Evolutionary conservation across 2,329 filamentous ascomycete species (phyloP), one percentile per base, ranked within the genome.

Genomic region (Cladosporium sp.): DNA sequence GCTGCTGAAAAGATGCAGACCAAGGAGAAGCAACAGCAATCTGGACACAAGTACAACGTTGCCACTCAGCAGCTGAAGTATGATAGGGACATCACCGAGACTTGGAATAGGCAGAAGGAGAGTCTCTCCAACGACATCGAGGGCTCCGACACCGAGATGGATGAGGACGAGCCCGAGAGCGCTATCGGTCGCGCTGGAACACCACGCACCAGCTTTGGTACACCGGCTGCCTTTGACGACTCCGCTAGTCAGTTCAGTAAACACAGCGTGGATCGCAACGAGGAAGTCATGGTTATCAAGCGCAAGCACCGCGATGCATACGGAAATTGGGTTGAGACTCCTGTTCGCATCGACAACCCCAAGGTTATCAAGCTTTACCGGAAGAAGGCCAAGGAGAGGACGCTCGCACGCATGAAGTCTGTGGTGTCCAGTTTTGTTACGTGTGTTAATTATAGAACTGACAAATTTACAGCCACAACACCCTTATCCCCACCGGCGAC

Each of bases 1-100:
- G 92, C 93, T 68, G 91, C 92, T 74, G 91, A 93, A 68, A 92
- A 93, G 76, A 88, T 95, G 69, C 92, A 93, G 75, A 91, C 91
- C 18, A 94, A 95, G 73, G 81, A 83, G 69, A 79, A 84, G 66
- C 88, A 88, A 70, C 86, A 89, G 65, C 82, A 85, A 70, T 93
- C 93, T 65, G 95, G 95, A 0, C 95, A 99, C 79, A 93, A 92
- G 72, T 99, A 99, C 82, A 99, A 99, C 70, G 95, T 99, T 68
- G 95, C 94, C 75, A 90, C 92, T 71, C 95, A 99, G 77, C 92
- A 98, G 74, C 89, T 88, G 68, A 91, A 92, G 73, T 99, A 99
- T 77, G 92, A 96, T 71, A 90, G 93, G 63, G 92, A 92, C 26
- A 97, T 99, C 71, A 87, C 89, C 65, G 88, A 92, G 68, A 97